A percentile compares a stretch with the other conserved stretches of the same genome.
These are phyloP conservation scores for Silene coronaria DNA, from an alignment of 179 eudicot genomes.

Conservation along the genomic window DNA sequence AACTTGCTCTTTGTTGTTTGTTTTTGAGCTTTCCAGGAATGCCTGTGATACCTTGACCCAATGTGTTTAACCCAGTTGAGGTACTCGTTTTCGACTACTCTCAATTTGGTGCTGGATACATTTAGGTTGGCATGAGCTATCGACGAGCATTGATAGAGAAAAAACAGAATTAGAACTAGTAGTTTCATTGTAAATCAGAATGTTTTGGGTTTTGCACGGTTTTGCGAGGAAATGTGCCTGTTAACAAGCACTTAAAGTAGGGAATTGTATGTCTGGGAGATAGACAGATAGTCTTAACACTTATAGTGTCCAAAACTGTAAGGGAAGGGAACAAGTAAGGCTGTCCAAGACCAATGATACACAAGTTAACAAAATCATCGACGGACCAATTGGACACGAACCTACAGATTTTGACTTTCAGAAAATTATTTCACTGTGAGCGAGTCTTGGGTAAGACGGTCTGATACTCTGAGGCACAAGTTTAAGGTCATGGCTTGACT, in stretches of 20 bases:
- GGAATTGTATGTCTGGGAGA: background rate
- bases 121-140: conserved; percentile 9
- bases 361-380: background rate
- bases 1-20: conserved; percentile 36
- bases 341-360: background rate
- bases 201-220: background rate
- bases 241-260: background rate
- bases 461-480: background rate
- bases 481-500: too few relatives aligned
- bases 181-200: conserved; percentile 24
- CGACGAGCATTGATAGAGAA: conserved; percentile 22
- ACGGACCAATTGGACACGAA: conserved; percentile 15
- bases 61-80: conserved; percentile 45
- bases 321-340: conserved; percentile 10
- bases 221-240: background rate
- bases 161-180: conserved; percentile 28
- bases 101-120: conserved; percentile 15
- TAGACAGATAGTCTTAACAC: background rate
- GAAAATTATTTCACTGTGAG: background rate
- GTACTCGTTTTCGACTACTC: conserved; percentile 26
- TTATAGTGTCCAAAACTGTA: conserved; percentile 17
- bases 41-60: conserved; percentile 23
- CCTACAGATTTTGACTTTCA: conserved; percentile 28
- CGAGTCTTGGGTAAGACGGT: background rate
- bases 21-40: conserved; percentile 27